Base-by-base conservation (phyloP, 1,284 basidiomycete genomes). In the Phlebopus sp. region DNA sequence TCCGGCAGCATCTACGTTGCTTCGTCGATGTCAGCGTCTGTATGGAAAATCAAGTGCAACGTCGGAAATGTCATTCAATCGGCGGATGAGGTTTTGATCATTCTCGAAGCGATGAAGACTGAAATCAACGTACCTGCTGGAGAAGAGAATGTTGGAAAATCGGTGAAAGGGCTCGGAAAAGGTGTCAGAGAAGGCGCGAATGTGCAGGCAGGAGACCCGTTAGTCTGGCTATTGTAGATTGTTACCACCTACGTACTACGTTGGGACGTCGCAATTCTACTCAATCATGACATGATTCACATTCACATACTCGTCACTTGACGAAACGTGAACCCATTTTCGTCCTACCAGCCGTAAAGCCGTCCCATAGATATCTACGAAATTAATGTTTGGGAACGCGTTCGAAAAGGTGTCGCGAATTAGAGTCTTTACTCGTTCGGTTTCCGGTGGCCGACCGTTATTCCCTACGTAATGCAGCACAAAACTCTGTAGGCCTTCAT, bases 71-170 rank as follows among this genome's bases (percentile, higher is more conserved):
- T 58, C 0, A 69, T 86, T 32, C 51, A 63, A 10, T 67, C 71
- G 1, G 67, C 68, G 0, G 76, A 78, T 9, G 72, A 82, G 29
- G 69, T 78, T 14, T 54, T 86, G 39, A 55, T 80, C 4, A 70
- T 86, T 18, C 69, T 88, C 14, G 83, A 86, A 60, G 84, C 85
- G 0, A 88, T 87, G 86, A 88, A 89, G 67, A 85, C 79, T 5
- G 84, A 86, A 59, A 75, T 82, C 36, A 69, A 70, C 13, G 55
- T 83, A 5, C 62, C 59, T 40, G 73, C 75, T 0, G 76, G 75
- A 1, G 70, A 74, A 18, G 70, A 69, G 19, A 72, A 73, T 46
- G 59, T 78, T 3, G 78, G 79, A 1, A 72, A 69, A 40, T 71
- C 51, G 18, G 67, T 81, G 0, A 60, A 59, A 38, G 68, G 67